Evolutionary conservation across 805 yeast species (phyloP).

Genomic region (Yarrowia yakushimensis): DNA sequence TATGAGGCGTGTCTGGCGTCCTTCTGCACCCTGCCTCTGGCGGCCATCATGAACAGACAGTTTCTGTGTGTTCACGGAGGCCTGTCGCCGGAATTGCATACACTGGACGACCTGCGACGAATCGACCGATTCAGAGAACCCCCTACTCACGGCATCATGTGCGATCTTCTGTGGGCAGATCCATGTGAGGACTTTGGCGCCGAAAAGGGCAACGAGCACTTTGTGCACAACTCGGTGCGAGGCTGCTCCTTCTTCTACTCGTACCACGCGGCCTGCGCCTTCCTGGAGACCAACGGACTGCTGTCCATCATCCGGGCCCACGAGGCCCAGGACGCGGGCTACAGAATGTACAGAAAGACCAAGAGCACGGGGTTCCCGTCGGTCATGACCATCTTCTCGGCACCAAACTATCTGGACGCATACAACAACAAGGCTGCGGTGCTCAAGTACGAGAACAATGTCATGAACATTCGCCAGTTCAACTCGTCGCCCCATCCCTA

Average conservation of each 20-base stretch:
- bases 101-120: constrained; percentile 67
- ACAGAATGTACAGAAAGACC: constrained; percentile 81
- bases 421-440: constrained; percentile 92
- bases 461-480: constrained; percentile 93
- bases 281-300: constrained; percentile 67
- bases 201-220: constrained; percentile 88
- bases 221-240: constrained; percentile 96
- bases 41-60: constrained; percentile 70
- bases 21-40: constrained; percentile 84
- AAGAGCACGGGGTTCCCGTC: constrained; percentile 34
- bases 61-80: constrained; percentile 97
- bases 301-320: constrained; percentile 87
- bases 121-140: constrained; percentile 80
- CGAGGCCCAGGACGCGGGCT: constrained; percentile 91
- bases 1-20: constrained; percentile 82
- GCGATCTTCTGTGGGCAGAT: constrained; percentile 97
- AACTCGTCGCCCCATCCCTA: constrained; percentile 92
- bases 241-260: constrained; percentile 93
- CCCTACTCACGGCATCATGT: constrained; percentile 84
- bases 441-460: constrained; percentile 82
- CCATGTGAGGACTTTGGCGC: constrained; percentile 89
- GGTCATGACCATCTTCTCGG: constrained; percentile 89
- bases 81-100: constrained; percentile 66
- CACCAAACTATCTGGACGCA: constrained; percentile 94
- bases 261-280: constrained; percentile 74